Evolutionary conservation across 1,284 basidiomycete species (phyloP).

Genomic region (Gymnopus androsaceus): DNA sequence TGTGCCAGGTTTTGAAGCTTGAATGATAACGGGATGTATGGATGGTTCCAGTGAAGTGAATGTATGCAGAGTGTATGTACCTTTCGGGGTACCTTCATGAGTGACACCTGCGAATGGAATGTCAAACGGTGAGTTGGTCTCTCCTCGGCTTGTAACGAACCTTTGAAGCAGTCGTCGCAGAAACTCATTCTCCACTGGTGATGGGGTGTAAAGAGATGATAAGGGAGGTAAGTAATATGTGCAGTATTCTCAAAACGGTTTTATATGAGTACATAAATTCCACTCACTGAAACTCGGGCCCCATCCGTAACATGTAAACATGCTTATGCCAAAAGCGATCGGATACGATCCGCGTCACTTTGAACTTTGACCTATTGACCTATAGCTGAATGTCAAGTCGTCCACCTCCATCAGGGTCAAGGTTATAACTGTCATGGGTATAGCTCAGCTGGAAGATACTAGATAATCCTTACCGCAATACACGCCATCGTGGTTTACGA

Average conservation of each 20-base stretch:
- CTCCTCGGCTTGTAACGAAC: slow-evolving; percentile 31
- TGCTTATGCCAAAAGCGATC: too few relatives aligned
- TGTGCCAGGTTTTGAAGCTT: too few relatives aligned
- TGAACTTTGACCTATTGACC: too few relatives aligned
- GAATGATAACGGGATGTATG: too few relatives aligned
- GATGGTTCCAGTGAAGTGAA: too few relatives aligned
- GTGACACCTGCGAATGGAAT: slow-evolving; percentile 45
- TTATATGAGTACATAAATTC: neutral
- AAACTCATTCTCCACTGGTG: too few relatives aligned
- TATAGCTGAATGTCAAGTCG: too few relatives aligned
- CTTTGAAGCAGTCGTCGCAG: slow-evolving; percentile 52
- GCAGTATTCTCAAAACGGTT: neutral
- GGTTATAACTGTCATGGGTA: slow-evolving; percentile 5
- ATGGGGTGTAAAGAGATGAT: slow-evolving; percentile 23
- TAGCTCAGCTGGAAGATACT: slow-evolving; percentile 15
- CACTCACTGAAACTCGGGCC: neutral
- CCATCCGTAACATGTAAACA: too few relatives aligned
- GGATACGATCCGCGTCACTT: too few relatives aligned
- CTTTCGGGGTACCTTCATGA: slow-evolving; percentile 49
- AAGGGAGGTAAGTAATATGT: neutral
- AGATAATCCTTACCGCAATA: too few relatives aligned
- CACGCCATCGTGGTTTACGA: too few relatives aligned
- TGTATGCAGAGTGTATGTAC: neutral
- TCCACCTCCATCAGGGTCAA: too few relatives aligned
- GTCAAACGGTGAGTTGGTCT: neutral